Base-by-base conservation (phyloP, 352 stramenopile genomes). In the Pythium coloratum region DNA sequence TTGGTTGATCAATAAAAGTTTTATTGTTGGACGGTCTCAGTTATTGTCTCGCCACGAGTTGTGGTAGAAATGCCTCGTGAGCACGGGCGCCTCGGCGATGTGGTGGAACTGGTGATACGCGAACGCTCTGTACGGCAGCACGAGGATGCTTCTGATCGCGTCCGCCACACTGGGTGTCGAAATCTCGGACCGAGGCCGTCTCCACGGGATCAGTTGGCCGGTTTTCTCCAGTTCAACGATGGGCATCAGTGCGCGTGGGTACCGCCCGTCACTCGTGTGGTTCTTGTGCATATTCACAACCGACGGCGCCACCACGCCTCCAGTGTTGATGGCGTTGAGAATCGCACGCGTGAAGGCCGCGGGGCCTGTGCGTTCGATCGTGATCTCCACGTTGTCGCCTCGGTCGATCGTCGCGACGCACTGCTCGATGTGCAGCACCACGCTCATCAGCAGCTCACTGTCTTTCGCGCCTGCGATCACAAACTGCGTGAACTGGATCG, bases 401-500 rank as follows among this genome's bases (percentile, higher is more conserved):
- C 54, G 32, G 10, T 54, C 34, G 16, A 69, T 38, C 16, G n/a
- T 44, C 0, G 7, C 30, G 9, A 69, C 46, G 36, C 54, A 63
- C 3, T 10, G 1, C 30, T 69, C 54, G 20, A 69, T 46, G 33
- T 63, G 44, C 28, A 63, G 42, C 4, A 69, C 32, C 26, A 69
- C 58, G 1, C 6, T 24, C 32, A 12, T 32, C 2, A 69, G 7
- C 33, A 59, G 20, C 9, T 16, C 1, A 9, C 54, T 63, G 12
- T 40, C 18, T n/a, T 46, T 58, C 18, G 42, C 40, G 24, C 42
- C 55, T 3, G 62, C 62, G 46, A 69, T 63, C 30, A 62, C 62
- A 59, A 69, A 69, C 54, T 69, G 62, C 1, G 54, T 63, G 32
- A 69, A 59, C 62, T 69, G 62, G 18, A 69, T 24, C 0, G 62